phyloP scores from a whole-genome alignment of 2,329 filamentous ascomycete species.

The Truncatella angustata region DNA sequence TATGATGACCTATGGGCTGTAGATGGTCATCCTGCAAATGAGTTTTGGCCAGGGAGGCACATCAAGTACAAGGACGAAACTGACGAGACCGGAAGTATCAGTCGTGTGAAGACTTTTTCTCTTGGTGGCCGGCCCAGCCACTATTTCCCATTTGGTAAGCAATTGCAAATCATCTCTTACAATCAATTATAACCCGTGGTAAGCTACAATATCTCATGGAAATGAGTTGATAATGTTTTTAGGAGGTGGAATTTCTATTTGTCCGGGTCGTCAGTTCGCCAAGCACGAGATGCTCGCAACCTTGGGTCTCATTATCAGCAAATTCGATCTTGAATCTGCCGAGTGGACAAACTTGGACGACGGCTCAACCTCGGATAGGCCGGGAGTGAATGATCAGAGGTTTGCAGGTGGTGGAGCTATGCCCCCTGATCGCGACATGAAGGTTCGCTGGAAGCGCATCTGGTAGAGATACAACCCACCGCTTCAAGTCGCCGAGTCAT shows the following conservation, averaged over 20 bases:
- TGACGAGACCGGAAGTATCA: not conserved
- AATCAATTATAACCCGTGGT: not conserved
- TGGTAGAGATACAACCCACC: too few relatives aligned
- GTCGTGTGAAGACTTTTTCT: conserved; percentile 8
- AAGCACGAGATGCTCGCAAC: conserved; percentile 31
- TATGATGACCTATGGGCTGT: conserved; percentile 19
- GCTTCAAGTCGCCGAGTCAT: too few relatives aligned
- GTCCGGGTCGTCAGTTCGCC: conserved; percentile 34
- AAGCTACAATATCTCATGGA: too few relatives aligned
- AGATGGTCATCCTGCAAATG: conserved; percentile 16
- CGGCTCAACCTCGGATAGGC: not conserved
- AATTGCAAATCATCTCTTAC: not conserved
- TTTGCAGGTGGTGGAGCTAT: not conserved
- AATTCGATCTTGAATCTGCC: conserved; percentile 29
- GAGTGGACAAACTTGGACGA: not conserved
- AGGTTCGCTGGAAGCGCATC: too few relatives aligned
- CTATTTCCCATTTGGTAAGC: conserved; percentile 12
- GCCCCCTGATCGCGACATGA: conserved; percentile 1
- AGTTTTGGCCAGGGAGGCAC: conserved; percentile 23
- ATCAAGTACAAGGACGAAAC: conserved; percentile 11
- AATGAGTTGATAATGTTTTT: not conserved
- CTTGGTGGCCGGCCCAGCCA: conserved; percentile 14
- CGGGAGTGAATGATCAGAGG: not conserved
- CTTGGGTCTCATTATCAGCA: conserved; percentile 27
- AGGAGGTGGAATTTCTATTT: conserved; percentile 31